Conservation (phyloP, 805 yeast species). For the Lipomyces kockii region DNA sequence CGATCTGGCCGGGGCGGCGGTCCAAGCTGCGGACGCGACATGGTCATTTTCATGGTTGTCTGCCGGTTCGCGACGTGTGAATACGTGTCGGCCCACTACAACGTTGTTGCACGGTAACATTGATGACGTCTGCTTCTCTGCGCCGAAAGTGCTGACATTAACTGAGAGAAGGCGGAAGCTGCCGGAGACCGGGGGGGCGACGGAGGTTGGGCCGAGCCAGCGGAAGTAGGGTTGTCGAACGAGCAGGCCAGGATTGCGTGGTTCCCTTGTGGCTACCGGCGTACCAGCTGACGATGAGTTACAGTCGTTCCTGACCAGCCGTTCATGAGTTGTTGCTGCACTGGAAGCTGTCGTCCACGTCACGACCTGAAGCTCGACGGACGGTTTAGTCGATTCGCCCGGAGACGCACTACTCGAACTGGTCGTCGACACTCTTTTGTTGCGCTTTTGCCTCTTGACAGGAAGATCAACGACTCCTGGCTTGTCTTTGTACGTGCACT, state of each 20-base stretch:
- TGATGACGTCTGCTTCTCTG: not conserved
- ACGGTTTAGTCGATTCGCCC: too few relatives aligned
- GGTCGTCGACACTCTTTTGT: not conserved
- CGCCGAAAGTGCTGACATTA: conserved; percentile 33
- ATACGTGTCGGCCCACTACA: conserved; percentile 21
- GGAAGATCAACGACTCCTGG: not conserved
- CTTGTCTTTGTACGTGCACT: conserved; percentile 34
- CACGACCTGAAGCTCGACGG: not conserved
- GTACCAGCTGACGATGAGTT: not conserved
- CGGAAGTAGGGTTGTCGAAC: conserved; percentile 42
- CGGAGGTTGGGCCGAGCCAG: conserved; percentile 44
- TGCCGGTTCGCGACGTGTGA: not conserved
- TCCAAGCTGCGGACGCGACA: not conserved
- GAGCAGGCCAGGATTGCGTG: not conserved
- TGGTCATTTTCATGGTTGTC: not conserved
- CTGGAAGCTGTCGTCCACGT: too few relatives aligned
- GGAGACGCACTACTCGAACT: too few relatives aligned
- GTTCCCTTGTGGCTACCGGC: not conserved
- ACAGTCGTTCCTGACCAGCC: not conserved
- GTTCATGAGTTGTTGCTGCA: not conserved
- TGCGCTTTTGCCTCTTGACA: not conserved
- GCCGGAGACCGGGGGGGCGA: conserved; percentile 42
- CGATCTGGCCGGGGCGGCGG: not conserved
- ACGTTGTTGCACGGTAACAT: conserved; percentile 1
- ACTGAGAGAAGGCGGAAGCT: conserved; percentile 41